Base-by-base conservation (phyloP, 2,329 filamentous ascomycete genomes). In the Cladosporium velox region DNA sequence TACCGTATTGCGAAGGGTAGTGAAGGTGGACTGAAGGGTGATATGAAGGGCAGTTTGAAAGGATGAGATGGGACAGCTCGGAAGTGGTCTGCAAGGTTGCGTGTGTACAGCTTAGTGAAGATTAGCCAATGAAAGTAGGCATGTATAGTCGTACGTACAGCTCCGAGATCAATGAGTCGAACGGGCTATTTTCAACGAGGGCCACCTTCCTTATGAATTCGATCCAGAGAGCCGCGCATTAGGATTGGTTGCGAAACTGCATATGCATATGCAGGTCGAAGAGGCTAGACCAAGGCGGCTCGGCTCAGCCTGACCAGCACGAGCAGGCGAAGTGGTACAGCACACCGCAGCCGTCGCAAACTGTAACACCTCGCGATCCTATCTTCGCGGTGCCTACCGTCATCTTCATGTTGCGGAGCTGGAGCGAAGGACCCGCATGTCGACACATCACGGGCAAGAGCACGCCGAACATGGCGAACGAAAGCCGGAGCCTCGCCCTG, bases 1-100 rank as follows among this genome's bases (percentile, higher is more conserved):
- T 89, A 92, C 72, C 88, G 94, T 69, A 85, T 92, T n/a, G 85
- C 83, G 44, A 71, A 75, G 49, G 78, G 77, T 14, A 85, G 88
- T 59, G 84, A 81, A 30, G 82, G 81, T 0, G 80, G 81, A 4
- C 71, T 84, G 70, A 81, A 78, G 68, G 77, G 75, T 2, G 55
- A 60, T 34, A 60, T 64, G 51, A 64, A 64, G 38, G 61, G 61
- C n/a, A 47, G 41, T 47, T 12, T 47, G 41, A 47, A 47, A 47
- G 41, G 41, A 47, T 47, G 41, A 47, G 41, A 24, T 15, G n/a
- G 41, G 8, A 4, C n/a, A n/a, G 18, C 38, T n/a, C 10, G n/a
- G 41, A 21, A 21, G n/a, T 12, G 18, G 21, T 18, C n/a, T 47
- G 41, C 2, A 21, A 2, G 41, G n/a, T 1, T 11, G 8, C n/a